phyloP scores from a whole-genome alignment of 495 filamentous ascomycete species.

The Xylaria curta region DNA sequence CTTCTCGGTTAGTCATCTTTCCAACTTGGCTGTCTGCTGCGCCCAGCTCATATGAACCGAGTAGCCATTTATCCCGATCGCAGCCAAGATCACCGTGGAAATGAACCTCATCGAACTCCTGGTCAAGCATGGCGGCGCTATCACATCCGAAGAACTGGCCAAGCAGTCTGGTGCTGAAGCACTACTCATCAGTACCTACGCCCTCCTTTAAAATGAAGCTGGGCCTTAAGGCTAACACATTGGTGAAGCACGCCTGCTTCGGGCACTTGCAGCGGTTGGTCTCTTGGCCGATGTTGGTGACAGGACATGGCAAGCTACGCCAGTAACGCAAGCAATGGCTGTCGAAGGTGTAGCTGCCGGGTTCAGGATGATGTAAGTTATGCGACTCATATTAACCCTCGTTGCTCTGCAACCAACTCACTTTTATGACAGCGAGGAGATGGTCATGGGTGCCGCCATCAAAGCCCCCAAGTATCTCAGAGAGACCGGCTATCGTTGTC shows the following conservation, averaged over 20 bases:
- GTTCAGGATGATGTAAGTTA: constrained; percentile 16
- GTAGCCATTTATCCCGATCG: constrained; percentile 32
- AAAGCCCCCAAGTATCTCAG: constrained; percentile 31
- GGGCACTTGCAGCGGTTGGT: not conserved
- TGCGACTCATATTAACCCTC: not conserved
- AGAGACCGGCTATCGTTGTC: constrained; percentile 31
- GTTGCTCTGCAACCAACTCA: not conserved
- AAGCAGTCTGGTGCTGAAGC: constrained; percentile 24
- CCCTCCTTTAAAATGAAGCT: not conserved
- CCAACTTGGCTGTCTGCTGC: not conserved
- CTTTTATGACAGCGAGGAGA: constrained; percentile 15
- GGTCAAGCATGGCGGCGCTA: constrained; percentile 16
- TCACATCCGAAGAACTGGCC: constrained; percentile 31
- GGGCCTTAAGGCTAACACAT: not conserved
- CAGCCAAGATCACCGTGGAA: constrained; percentile 31
- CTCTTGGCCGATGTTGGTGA: constrained; percentile 20
- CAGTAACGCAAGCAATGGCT: constrained; percentile 16
- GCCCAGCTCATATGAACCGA: not conserved
- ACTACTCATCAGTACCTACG: constrained; percentile 29
- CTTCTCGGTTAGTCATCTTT: constrained; percentile 8
- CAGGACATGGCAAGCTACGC: constrained; percentile 18
- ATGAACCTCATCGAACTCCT: constrained; percentile 33
- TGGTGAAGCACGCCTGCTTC: constrained; percentile 9
- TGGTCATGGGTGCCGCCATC: constrained; percentile 21
- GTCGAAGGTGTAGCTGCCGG: constrained; percentile 18